Conservation (phyloP, 2,329 filamentous ascomycete genomes). For the Xylariaceae sp. region DNA sequence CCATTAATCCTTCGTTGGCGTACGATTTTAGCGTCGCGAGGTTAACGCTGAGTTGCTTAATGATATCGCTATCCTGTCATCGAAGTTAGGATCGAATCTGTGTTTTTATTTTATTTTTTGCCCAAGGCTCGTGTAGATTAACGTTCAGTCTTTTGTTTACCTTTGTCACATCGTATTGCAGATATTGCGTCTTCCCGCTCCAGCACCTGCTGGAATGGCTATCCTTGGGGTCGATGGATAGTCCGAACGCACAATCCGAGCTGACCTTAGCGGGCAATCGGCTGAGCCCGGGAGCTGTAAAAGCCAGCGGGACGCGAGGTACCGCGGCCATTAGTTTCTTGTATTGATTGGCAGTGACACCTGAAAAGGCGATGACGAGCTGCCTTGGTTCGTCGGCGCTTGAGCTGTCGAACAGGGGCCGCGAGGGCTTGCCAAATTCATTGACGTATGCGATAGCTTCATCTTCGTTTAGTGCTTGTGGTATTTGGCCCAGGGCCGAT, state of each 20-base stretch:
- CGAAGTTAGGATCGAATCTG: too few species aligned
- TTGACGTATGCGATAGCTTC: slow-evolving; percentile 64
- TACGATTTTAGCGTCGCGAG: slow-evolving; percentile 54
- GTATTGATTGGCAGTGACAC: slow-evolving; percentile 56
- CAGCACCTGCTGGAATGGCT: slow-evolving; percentile 39
- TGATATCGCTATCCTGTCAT: slow-evolving; percentile 47
- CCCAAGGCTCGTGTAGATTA: neutral
- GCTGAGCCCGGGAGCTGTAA: slow-evolving; percentile 55
- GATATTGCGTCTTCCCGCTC: slow-evolving; percentile 41
- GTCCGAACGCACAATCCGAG: slow-evolving; percentile 44
- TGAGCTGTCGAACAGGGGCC: slow-evolving; percentile 56
- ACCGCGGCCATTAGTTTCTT: slow-evolving; percentile 51
- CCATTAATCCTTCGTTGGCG: slow-evolving; percentile 57
- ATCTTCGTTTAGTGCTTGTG: slow-evolving; percentile 51
- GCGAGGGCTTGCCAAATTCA: slow-evolving; percentile 61
- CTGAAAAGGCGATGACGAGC: slow-evolving; percentile 66
- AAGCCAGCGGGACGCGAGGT: slow-evolving; percentile 51
- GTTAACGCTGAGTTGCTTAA: slow-evolving; percentile 53
- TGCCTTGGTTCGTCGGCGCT: slow-evolving; percentile 53
- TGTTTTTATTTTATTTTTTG: neutral
- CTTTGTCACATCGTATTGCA: slow-evolving; percentile 41
- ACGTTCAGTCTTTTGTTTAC: slow-evolving; percentile 30
- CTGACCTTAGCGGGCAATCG: slow-evolving; percentile 51
- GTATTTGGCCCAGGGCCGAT: slow-evolving; percentile 56
- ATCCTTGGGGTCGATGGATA: slow-evolving; percentile 35